A percentile compares a stretch with the other conserved stretches of the same genome.
Conservation (phyloP, 2,329 filamentous ascomycete genomes). For the Cyphellophora europaea region DNA sequence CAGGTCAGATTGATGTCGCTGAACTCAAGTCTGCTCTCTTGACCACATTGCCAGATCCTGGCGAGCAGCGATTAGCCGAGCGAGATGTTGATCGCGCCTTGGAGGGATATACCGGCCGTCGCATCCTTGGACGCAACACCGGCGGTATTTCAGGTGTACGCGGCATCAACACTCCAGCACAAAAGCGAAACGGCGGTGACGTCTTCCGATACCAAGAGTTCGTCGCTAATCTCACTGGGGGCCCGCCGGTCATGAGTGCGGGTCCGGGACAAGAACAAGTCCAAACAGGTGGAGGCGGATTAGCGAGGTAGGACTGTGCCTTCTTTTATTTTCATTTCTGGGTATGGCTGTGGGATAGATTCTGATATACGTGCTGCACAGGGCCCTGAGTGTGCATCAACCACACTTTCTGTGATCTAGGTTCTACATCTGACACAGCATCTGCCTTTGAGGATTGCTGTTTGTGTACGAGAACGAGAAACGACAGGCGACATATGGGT, state of each 20-base stretch:
- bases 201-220: slow-evolving; percentile 94
- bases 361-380: neutral
- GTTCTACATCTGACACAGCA: too few species aligned
- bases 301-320: neutral
- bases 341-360: neutral
- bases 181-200: slow-evolving; percentile 59
- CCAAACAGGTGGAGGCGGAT: neutral
- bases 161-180: slow-evolving; percentile 40
- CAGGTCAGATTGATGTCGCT: slow-evolving; percentile 76
- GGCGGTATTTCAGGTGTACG: slow-evolving; percentile 16
- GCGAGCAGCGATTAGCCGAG: slow-evolving; percentile 53
- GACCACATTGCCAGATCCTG: slow-evolving; percentile 69
- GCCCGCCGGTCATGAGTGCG: slow-evolving; percentile 18
- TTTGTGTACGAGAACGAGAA: too few species aligned
- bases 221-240: slow-evolving; percentile 59
- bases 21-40: slow-evolving; percentile 77
- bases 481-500: too few species aligned
- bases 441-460: too few species aligned
- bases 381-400: neutral
- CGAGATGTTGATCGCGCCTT: slow-evolving; percentile 81
- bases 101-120: slow-evolving; percentile 71
- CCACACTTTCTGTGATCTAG: slow-evolving; percentile 1
- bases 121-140: slow-evolving; percentile 62
- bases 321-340: neutral
- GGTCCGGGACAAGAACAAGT: slow-evolving; percentile 2